Evolutionary conservation across 106 monocot genomes (phyloP).

Genomic region (Iris macrosiphon): DNA sequence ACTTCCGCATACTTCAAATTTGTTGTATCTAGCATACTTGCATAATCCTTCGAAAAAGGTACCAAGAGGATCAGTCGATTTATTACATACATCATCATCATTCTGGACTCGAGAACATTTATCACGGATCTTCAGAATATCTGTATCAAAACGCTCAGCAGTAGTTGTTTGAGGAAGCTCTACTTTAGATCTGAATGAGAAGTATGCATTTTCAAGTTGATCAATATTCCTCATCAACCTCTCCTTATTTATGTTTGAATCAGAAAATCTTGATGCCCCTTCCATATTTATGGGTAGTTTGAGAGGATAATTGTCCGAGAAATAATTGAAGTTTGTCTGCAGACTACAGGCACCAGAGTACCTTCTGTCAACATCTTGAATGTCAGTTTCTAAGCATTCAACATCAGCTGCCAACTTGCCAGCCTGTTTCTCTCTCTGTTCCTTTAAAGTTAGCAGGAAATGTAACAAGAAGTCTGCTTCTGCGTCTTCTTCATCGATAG

Average conservation of each 20-base stretch:
- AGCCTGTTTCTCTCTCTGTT: constrained; percentile 54
- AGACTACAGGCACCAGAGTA: constrained; percentile 9
- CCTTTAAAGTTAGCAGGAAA: constrained; percentile 58
- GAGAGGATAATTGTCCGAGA: constrained; percentile 6
- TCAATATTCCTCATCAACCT: constrained; percentile 52
- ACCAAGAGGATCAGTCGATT: constrained; percentile 32
- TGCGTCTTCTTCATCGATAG: constrained; percentile 52
- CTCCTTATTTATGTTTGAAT: constrained; percentile 34
- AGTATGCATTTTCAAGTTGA: constrained; percentile 77
- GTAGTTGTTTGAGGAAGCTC: constrained; percentile 22
- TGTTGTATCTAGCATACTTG: constrained; percentile 78
- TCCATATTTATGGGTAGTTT: constrained; percentile 6
- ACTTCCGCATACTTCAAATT: constrained; percentile 68
- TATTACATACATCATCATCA: constrained; percentile 14
- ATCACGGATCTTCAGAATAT: constrained; percentile 40
- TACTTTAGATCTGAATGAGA: constrained; percentile 58
- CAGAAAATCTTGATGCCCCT: constrained; percentile 8
- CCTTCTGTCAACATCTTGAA: constrained; percentile 53
- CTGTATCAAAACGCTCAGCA: constrained; percentile 36
- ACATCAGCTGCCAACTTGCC: constrained; percentile 40
- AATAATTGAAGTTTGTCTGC: constrained; percentile 6
- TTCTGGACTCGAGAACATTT: constrained; percentile 13
- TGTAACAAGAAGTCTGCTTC: constrained; percentile 59
- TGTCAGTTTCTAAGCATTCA: constrained; percentile 45
- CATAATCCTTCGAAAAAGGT: constrained; percentile 82